These are phyloP conservation scores for Pythium utonaiense DNA, from an alignment of 352 stramenopile species.

Conservation along the genomic window DNA sequence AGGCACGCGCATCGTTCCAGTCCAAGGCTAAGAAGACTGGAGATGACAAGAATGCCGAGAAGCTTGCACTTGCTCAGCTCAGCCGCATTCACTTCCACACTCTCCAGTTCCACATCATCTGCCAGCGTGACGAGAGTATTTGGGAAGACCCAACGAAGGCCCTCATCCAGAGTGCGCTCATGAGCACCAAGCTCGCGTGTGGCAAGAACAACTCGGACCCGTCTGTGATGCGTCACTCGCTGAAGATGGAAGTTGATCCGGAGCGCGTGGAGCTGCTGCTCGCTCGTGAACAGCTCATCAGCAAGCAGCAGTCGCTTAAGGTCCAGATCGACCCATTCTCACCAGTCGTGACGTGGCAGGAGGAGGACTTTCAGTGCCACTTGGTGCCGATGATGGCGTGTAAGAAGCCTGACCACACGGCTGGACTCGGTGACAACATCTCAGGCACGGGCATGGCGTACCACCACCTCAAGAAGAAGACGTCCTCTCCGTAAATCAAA, in stretches of 20 bases:
- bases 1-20: slow-evolving; percentile 44
- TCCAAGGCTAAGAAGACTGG: slow-evolving; percentile 11
- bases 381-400: slow-evolving; percentile 80
- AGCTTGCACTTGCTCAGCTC: slow-evolving; percentile 55
- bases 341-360: slow-evolving; percentile 61
- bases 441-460: slow-evolving; percentile 82
- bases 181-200: slow-evolving; percentile 81
- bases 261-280: slow-evolving; percentile 69
- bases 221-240: slow-evolving; percentile 47
- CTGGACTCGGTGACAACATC: slow-evolving; percentile 83
- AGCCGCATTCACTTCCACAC: slow-evolving; percentile 85
- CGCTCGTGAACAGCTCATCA: slow-evolving; percentile 49
- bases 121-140: slow-evolving; percentile 53
- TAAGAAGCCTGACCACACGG: slow-evolving; percentile 78
- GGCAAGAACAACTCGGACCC: slow-evolving; percentile 44
- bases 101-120: slow-evolving; percentile 85
- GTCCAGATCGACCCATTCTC: slow-evolving; percentile 66
- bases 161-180: slow-evolving; percentile 70
- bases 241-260: slow-evolving; percentile 68
- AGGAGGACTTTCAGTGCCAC: slow-evolving; percentile 73
- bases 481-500: not conserved
- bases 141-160: slow-evolving; percentile 71
- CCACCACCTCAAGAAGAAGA: slow-evolving; percentile 44
- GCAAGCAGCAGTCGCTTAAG: slow-evolving; percentile 46
- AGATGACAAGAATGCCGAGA: slow-evolving; percentile 8